Percentiles rank a stretch among this genome's conserved stretches.
phyloP scores from a whole-genome alignment of 2,329 filamentous ascomycete genomes.

The Colletotrichum costaricense region DNA sequence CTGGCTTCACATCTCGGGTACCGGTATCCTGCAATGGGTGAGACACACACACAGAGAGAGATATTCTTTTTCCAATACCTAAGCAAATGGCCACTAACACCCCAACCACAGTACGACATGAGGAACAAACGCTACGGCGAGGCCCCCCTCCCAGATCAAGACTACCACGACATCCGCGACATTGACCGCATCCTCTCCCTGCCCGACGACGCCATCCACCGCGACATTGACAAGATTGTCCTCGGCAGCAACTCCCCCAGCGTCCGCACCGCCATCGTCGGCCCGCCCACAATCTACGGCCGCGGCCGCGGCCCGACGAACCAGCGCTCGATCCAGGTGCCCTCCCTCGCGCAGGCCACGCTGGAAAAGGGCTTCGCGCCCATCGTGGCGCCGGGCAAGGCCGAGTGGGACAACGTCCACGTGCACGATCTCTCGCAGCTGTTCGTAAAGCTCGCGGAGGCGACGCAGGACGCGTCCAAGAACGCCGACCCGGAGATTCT shows the following conservation, averaged over 20 bases:
- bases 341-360: conserved; percentile 52
- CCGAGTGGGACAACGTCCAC: conserved; percentile 65
- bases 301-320: conserved; percentile 60
- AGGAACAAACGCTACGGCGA: conserved; percentile 55
- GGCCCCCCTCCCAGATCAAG: conserved; percentile 54
- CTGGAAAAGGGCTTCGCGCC: conserved; percentile 58
- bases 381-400: conserved; percentile 54
- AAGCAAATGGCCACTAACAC: conserved; percentile 10
- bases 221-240: conserved; percentile 77
- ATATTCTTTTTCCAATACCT: too few relatives aligned
- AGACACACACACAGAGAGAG: not conserved
- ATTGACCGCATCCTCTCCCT: conserved; percentile 66
- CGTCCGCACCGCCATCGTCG: conserved; percentile 58
- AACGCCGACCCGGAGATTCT: conserved; percentile 70
- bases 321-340: conserved; percentile 61
- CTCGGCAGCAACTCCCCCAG: conserved; percentile 49
- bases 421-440: conserved; percentile 59
- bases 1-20: conserved; percentile 64
- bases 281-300: conserved; percentile 64
- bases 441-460: conserved; percentile 57
- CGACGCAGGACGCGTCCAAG: conserved; percentile 66
- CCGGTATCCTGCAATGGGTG: conserved; percentile 57
- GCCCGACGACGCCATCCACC: conserved; percentile 69
- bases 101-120: conserved; percentile 49
- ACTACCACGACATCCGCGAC: conserved; percentile 69